Evolutionary conservation across 139 green algal genomes (phyloP).

Genomic region (Edaphochlamys debaryana): DNA sequence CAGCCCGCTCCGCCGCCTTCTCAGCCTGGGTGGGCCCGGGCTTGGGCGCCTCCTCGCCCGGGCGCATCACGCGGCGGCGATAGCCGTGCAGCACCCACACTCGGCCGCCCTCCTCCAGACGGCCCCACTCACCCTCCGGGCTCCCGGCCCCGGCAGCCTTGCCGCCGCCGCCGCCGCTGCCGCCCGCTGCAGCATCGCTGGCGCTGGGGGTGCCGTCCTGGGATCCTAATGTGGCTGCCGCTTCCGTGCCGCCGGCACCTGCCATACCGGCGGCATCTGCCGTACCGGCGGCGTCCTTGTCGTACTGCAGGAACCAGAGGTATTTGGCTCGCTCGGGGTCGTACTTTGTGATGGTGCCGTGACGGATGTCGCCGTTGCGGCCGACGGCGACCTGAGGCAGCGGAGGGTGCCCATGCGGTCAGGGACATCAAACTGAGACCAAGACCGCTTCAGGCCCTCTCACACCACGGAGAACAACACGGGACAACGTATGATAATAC

Average conservation of each 20-base stretch:
- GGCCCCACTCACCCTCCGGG: not conserved
- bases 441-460: too few species aligned
- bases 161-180: not conserved
- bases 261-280: too few species aligned
- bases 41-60: too few species aligned
- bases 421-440: not conserved
- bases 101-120: not conserved
- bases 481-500: too few species aligned
- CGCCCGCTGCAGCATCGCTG: too few species aligned
- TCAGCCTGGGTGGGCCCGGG: not conserved
- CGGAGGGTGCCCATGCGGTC: not conserved
- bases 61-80: not conserved
- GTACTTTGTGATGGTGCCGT: not conserved
- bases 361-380: not conserved
- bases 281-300: too few species aligned
- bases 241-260: too few species aligned
- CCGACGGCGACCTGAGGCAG: too few species aligned
- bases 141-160: not conserved
- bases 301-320: constrained; percentile 7
- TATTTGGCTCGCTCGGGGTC: not conserved
- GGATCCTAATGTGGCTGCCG: too few species aligned
- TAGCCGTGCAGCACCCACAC: constrained; percentile 1
- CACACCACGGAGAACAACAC: too few species aligned
- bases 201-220: too few species aligned
- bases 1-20: not conserved